Percentiles rank a stretch among this genome's conserved stretches.
These are phyloP conservation scores for Fragaria iinumae DNA, from an alignment of 306 rosid species.

Conservation along the genomic window DNA sequence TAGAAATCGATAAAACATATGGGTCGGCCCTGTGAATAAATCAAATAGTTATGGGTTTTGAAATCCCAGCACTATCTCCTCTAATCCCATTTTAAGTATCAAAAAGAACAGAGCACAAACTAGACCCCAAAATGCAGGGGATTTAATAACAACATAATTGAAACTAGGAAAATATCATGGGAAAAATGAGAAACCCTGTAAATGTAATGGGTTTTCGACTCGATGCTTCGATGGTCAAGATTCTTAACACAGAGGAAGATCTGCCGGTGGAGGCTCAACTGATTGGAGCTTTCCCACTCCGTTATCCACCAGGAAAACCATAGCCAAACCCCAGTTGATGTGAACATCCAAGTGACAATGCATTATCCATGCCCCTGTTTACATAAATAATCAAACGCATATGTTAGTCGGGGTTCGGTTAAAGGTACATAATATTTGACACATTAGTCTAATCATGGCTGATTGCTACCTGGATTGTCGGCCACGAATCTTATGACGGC, in stretches of 20 bases:
- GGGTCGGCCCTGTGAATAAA: constrained; percentile 13
- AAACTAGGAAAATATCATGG: constrained; percentile 3
- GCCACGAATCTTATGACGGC: constrained; percentile 91
- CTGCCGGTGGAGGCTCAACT: constrained; percentile 67
- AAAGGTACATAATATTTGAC: too few species aligned
- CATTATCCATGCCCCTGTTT: constrained; percentile 84
- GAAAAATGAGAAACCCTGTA: constrained; percentile 28
- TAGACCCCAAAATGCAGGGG: constrained; percentile 55
- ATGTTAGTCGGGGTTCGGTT: neutral
- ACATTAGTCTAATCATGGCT: neutral
- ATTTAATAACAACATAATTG: constrained; percentile 23
- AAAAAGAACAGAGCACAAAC: constrained; percentile 30
- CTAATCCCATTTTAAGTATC: constrained; percentile 33
- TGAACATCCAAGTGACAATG: constrained; percentile 98
- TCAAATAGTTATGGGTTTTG: constrained; percentile 24
- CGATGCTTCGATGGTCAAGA: neutral
- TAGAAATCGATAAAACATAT: constrained; percentile 23
- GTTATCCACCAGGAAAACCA: constrained; percentile 75
- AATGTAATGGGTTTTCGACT: neutral
- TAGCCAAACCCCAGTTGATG: constrained; percentile 91
- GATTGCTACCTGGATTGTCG: constrained; percentile 77
- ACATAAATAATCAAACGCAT: neutral
- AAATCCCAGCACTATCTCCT: constrained; percentile 15
- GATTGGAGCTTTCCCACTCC: constrained; percentile 71
- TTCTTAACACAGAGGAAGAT: constrained; percentile 68